Evolutionary conservation across 2,329 filamentous ascomycete genomes (phyloP), one percentile per base, ranked within the genome.

Genomic region (Parasarocladium wereldwijsianum): DNA sequence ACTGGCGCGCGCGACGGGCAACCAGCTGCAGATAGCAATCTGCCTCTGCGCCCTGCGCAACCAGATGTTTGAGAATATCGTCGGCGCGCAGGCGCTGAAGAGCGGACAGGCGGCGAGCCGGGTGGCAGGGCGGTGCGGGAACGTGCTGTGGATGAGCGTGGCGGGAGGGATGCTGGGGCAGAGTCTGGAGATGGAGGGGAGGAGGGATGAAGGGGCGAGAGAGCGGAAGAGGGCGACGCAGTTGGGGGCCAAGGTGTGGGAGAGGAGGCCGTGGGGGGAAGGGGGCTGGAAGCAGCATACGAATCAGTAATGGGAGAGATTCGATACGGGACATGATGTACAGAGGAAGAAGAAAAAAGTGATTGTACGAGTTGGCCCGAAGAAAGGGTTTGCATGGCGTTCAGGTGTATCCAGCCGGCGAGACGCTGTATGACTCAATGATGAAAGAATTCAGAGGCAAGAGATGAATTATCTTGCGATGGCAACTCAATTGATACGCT

Each of bases 41-140:
- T 76, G 79, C 5, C 69, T 94, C 35, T 85, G 76, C 40, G 76
- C 90, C 39, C 92, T 94, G 79, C 78, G 80, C 31, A 74, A 69
- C 44, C 70, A 75, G 30, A 79, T 93, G 44, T 94, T 86, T 51
- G 76, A 77, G 26, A 78, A 79, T 35, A 77, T 86, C 10, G 72
- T 92, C 4, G 84, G 84, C 29, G 77, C 80, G 34, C 80, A 86
- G 49, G 77, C 79, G 0, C 64, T 82, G 35, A 85, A 85, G 54
- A 81, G 77, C 44, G 76, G 78, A 4, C 66, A 68, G 38, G 79
- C 80, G 1, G 77, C 74, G 15, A 65, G 67, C 15, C 66, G 66
- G 24, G 76, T 81, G 55, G 76, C 78, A 5, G 66, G 69, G 38
- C 70, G 70, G 46, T 78, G 74, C 40, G 75, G 76, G 14, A 81